Percentiles rank a stretch among this genome's conserved stretches.
phyloP scores from a whole-genome alignment of 75 land plant genomes.

The Azolla pinnata region DNA sequence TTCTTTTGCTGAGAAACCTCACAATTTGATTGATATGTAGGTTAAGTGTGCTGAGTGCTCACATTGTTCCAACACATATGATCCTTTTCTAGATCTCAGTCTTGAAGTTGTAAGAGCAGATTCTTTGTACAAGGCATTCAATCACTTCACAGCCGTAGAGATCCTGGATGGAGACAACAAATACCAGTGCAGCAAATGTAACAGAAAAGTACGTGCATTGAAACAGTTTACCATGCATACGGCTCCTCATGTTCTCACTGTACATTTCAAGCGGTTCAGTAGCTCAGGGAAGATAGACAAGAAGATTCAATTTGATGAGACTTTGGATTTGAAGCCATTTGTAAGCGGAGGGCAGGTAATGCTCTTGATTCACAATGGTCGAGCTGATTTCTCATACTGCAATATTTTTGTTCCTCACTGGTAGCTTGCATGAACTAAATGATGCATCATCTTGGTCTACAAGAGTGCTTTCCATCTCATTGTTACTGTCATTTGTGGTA shows the following conservation, averaged over 20 bases:
- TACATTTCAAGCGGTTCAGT: slow-evolving; percentile 80
- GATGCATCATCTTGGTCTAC: too few relatives aligned
- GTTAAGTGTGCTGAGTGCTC: slow-evolving; percentile 80
- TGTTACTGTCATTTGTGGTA: too few relatives aligned
- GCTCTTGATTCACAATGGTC: slow-evolving; percentile 1
- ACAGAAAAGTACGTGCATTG: slow-evolving; percentile 73
- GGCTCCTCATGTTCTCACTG: slow-evolving; percentile 68
- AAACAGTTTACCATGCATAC: slow-evolving; percentile 78
- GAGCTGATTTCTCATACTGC: too few relatives aligned
- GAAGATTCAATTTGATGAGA: slow-evolving; percentile 59
- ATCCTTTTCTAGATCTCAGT: slow-evolving; percentile 87
- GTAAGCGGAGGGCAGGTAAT: slow-evolving; percentile 63
- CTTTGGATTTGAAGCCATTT: slow-evolving; percentile 71
- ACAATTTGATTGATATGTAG: slow-evolving; percentile 16
- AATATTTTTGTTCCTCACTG: too few relatives aligned
- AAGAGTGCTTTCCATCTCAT: too few relatives aligned
- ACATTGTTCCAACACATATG: slow-evolving; percentile 61
- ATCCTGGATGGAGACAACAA: slow-evolving; percentile 72
- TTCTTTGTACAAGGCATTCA: slow-evolving; percentile 65
- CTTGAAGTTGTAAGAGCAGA: slow-evolving; percentile 74
- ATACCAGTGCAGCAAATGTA: slow-evolving; percentile 76
- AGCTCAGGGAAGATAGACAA: slow-evolving; percentile 69
- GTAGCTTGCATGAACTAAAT: too few relatives aligned
- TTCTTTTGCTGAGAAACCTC: not conserved
- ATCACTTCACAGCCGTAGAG: slow-evolving; percentile 62